Percentiles rank a stretch among this genome's conserved stretches.
Conservation (phyloP, 257 asterid species). For the Prunella vulgaris region DNA sequence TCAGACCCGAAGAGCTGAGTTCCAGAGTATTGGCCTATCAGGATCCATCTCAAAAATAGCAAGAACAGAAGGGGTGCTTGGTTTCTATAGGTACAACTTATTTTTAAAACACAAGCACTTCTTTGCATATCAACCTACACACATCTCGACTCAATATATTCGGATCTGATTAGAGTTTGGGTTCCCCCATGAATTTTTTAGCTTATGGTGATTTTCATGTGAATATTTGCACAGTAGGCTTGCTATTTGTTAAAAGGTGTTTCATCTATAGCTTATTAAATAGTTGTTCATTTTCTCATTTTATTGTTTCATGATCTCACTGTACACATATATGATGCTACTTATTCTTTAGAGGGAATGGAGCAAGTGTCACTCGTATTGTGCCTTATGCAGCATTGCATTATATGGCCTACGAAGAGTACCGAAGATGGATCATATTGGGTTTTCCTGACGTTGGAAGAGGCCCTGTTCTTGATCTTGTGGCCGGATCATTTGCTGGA, state of each 20-base stretch:
- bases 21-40: constrained; percentile 61
- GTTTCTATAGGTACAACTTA: constrained; percentile 68
- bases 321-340: not conserved
- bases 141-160: too few species aligned
- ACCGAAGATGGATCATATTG: constrained; percentile 75
- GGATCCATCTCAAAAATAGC: constrained; percentile 83
- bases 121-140: too few species aligned
- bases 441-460: constrained; percentile 55
- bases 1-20: constrained; percentile 85
- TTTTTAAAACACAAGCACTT: not conserved
- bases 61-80: constrained; percentile 79
- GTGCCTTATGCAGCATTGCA: constrained; percentile 98
- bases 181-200: too few species aligned
- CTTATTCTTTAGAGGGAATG: constrained; percentile 71
- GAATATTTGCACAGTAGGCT: not conserved
- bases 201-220: not conserved
- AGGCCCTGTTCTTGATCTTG: constrained; percentile 91
- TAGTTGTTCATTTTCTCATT: not conserved
- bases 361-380: constrained; percentile 93
- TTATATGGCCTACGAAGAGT: constrained; percentile 91
- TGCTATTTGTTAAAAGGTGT: not conserved
- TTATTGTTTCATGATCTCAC: not conserved
- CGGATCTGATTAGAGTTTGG: too few species aligned
- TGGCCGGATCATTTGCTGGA: constrained; percentile 94
- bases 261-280: not conserved